Evolutionary conservation across 495 filamentous ascomycete species (phyloP), one percentile per base, ranked within the genome.

Genomic region (Penicillium pulvis): DNA sequence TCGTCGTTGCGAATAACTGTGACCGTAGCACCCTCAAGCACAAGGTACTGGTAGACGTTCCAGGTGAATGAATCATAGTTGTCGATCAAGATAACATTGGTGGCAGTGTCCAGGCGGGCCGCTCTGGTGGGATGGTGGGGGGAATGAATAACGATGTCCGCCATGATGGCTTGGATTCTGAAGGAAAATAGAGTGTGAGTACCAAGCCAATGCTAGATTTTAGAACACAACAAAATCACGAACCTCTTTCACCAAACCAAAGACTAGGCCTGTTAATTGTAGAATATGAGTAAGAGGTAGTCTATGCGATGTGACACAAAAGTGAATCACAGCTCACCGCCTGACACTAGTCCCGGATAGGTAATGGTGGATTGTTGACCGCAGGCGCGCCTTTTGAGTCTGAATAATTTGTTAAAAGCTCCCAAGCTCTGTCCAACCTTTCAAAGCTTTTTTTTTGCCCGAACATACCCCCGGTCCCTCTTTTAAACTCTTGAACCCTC

Each of bases 21-120:
- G 42, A 97, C 93, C 0, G 75, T 87, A 26, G 94, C 94, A 41
- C 94, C 94, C 75, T 98, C 94, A 7, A 97, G 86, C 0, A 93
- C 90, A 3, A 99, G 83, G 65, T 97, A 99, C 71, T 99, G 95
- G 73, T 97, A 97, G 57, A 99, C 91, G 69, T 98, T 98, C 90
- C 91, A 98, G 59, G 93, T 96, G 67, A 98, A 99, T 0, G 93
- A 97, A 75, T 99, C 94, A 72, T 97, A 99, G 77, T 99, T 99
- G 77, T 98, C 94, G 65, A 99, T 96, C 56, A 99, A 79, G 54
- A 99, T 85, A 28, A 99, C 84, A 77, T 98, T 98, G 35, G 87
- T 87, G 26, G 93, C 93, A 48, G 81, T 91, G 19, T 85, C 70
- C 30, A 96, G 75, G 51, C 84, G 83, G 48, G 87, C 75, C 17